These are phyloP conservation scores for Leucaena leucocephala DNA, from an alignment of 306 rosid species.

Conservation along the genomic window DNA sequence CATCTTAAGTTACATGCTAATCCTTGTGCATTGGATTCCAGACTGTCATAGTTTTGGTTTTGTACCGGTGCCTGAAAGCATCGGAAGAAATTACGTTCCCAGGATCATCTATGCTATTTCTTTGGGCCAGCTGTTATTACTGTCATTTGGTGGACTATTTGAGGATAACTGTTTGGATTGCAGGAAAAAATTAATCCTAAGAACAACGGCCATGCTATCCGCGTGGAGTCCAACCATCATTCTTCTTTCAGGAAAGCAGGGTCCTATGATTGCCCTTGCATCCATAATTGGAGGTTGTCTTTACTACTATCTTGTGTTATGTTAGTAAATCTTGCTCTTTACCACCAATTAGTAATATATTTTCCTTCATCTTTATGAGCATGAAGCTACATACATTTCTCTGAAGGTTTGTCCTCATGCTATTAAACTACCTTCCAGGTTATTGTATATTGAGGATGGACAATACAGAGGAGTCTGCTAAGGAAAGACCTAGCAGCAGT, in stretches of 20 bases:
- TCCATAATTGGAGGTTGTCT: conserved; percentile 77
- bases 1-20: conserved; percentile 65
- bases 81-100: conserved; percentile 68
- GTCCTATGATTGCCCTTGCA: conserved; percentile 74
- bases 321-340: conserved; percentile 24
- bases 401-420: conserved; percentile 13
- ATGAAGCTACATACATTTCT: conserved; percentile 22
- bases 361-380: conserved; percentile 26
- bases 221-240: conserved; percentile 80
- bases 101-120: conserved; percentile 66
- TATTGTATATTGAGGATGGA: conserved; percentile 72
- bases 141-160: conserved; percentile 54
- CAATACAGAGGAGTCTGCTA: conserved; percentile 42
- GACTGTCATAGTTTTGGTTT: conserved; percentile 53
- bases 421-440: conserved; percentile 56
- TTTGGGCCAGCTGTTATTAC: conserved; percentile 68
- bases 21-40: conserved; percentile 64
- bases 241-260: conserved; percentile 91
- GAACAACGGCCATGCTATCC: conserved; percentile 68
- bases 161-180: conserved; percentile 40
- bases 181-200: conserved; percentile 50
- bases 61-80: conserved; percentile 45
- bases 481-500: conserved; percentile 45
- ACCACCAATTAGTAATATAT: conserved; percentile 5
- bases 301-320: conserved; percentile 30